phyloP scores from a whole-genome alignment of 768 basidiomycete species.

The Podaxis carcinomalis region DNA sequence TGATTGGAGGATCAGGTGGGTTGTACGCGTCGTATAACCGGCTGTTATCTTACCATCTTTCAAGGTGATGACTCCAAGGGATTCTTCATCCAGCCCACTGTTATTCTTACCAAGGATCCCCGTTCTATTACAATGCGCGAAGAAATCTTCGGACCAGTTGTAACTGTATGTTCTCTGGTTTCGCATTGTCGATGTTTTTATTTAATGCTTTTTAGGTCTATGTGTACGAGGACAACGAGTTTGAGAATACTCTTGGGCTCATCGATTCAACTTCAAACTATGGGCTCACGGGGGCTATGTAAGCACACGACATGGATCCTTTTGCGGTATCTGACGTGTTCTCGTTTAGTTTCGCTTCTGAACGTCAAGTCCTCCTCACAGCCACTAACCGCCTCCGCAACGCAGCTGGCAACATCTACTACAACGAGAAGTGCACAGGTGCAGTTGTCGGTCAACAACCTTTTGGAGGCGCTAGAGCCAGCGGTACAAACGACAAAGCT shows the following conservation, averaged over 20 bases:
- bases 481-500: constrained; percentile 98
- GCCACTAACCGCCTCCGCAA: constrained; percentile 85
- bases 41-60: not conserved
- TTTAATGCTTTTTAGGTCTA: constrained; percentile 52
- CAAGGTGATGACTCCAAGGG: constrained; percentile 86
- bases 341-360: constrained; percentile 66
- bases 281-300: constrained; percentile 95
- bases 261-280: constrained; percentile 86
- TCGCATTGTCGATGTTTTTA: not conserved
- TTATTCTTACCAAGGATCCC: constrained; percentile 91
- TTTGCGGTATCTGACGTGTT: constrained; percentile 12
- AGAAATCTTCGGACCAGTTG: constrained; percentile 95
- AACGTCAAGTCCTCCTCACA: constrained; percentile 73
- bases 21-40: not conserved
- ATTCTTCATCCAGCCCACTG: constrained; percentile 91
- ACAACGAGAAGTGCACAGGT: constrained; percentile 97
- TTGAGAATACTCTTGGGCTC: constrained; percentile 80
- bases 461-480: constrained; percentile 89
- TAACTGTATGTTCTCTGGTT: constrained; percentile 54
- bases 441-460: constrained; percentile 98
- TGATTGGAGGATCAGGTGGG: constrained; percentile 77
- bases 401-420: constrained; percentile 94
- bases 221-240: constrained; percentile 85
- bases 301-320: constrained; percentile 23
- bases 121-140: constrained; percentile 85